These are phyloP conservation scores for Geotrichum siamense DNA, from an alignment of 1,139 yeast genomes.

Conservation along the genomic window DNA sequence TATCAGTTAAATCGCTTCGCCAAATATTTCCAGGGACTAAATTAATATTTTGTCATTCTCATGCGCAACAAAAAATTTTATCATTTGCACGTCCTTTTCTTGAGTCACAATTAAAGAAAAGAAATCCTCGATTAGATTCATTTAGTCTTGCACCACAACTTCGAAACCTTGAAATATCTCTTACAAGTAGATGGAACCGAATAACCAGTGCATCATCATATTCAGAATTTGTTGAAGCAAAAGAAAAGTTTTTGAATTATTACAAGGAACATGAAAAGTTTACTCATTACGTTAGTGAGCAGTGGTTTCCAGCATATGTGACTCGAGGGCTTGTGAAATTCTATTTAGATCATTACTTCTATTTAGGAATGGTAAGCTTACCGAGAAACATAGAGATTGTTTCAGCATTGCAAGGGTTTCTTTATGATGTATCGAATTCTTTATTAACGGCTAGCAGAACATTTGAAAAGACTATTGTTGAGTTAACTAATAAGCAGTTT, in stretches of 20 bases:
- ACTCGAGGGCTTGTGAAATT: not conserved
- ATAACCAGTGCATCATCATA: not conserved
- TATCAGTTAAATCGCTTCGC: not conserved
- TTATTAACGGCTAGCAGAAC: not conserved
- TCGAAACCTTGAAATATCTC: not conserved
- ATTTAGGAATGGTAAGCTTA: not conserved
- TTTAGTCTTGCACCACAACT: not conserved
- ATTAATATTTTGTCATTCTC: slow-evolving; percentile 1
- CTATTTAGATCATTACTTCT: not conserved
- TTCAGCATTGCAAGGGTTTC: not conserved
- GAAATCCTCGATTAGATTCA: not conserved
- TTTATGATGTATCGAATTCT: not conserved
- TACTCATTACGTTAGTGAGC: not conserved
- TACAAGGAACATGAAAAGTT: not conserved
- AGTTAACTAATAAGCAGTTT: not conserved
- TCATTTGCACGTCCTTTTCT: not conserved
- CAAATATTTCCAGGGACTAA: slow-evolving; percentile 5
- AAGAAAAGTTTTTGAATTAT: not conserved
- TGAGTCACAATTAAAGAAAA: not conserved
- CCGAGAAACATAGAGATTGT: not conserved
- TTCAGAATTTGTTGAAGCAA: not conserved
- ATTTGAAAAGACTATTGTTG: slow-evolving; percentile 1
- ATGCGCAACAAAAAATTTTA: not conserved
- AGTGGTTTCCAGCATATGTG: not conserved
- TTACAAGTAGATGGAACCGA: slow-evolving; percentile 1